A percentile compares a stretch with the other conserved stretches of the same genome.
Conservation (phyloP, 2,329 filamentous ascomycete species). For the Teratosphaeria destructans region DNA sequence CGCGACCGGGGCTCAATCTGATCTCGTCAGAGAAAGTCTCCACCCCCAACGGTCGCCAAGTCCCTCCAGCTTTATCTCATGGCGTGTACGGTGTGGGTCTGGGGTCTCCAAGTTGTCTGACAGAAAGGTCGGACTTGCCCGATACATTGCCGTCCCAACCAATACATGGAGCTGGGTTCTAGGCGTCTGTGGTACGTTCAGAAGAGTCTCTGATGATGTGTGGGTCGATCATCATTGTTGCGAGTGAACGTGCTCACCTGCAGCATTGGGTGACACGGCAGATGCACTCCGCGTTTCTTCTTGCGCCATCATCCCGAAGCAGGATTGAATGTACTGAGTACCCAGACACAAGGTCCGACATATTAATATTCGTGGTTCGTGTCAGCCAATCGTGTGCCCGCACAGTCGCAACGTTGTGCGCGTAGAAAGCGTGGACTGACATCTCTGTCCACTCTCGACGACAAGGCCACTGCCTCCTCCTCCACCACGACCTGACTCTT, state of each 20-base stretch:
- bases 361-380: background rate
- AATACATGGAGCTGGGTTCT: background rate
- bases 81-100: background rate
- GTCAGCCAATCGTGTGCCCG: background rate
- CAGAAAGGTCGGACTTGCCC: background rate
- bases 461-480: background rate
- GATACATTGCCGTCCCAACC: background rate
- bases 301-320: background rate
- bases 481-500: background rate
- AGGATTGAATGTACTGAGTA: background rate
- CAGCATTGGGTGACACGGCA: background rate
- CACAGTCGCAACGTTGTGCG: background rate
- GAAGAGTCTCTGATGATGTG: background rate
- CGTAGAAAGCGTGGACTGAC: background rate
- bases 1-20: background rate
- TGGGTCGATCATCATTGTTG: background rate
- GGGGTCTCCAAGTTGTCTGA: background rate
- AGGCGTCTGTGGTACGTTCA: background rate
- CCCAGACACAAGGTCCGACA: background rate
- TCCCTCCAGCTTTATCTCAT: background rate
- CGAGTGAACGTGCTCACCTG: background rate
- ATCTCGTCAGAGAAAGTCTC: background rate
- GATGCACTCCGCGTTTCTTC: background rate
- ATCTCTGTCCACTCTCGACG: background rate
- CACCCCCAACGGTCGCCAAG: too few relatives aligned